Percentiles rank a stretch among this genome's conserved stretches.
phyloP scores from a whole-genome alignment of 352 stramenopile genomes.

The Lagenidium sp. region DNA sequence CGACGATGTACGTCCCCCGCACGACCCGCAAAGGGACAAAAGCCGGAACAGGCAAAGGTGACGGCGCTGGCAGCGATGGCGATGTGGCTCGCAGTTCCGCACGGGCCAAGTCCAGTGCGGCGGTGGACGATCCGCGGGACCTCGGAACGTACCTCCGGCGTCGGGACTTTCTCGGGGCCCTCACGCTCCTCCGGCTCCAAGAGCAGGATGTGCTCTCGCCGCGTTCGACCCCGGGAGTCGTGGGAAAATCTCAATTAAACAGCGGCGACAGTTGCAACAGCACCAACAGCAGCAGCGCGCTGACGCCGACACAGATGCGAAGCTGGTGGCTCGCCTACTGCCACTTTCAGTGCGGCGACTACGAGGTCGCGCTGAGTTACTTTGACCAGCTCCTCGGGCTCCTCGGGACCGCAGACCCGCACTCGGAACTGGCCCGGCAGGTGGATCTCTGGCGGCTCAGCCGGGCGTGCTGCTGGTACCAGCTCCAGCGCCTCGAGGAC shows the following conservation, averaged over 20 bases:
- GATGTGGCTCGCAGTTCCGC: no score
- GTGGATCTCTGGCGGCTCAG: slow-evolving; percentile 34
- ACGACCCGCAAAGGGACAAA: no score
- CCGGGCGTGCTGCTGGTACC: slow-evolving; percentile 47
- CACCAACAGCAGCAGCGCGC: neutral
- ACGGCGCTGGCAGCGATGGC: no score
- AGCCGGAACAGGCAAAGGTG: no score
- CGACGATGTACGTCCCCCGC: no score
- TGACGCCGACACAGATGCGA: neutral
- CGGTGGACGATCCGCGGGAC: slow-evolving; percentile 16
- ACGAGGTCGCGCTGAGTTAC: slow-evolving; percentile 23
- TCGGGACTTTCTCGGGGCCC: slow-evolving; percentile 34
- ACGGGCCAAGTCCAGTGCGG: no score
- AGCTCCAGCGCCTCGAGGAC: slow-evolving; percentile 29
- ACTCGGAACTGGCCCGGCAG: neutral
- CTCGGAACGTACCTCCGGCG: slow-evolving; percentile 30
- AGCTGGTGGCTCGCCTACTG: slow-evolving; percentile 63
- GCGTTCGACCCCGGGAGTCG: neutral
- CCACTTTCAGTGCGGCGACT: slow-evolving; percentile 49
- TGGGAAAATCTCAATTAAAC: no score
- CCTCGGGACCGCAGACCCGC: slow-evolving; percentile 1
- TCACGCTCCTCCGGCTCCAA: slow-evolving; percentile 26
- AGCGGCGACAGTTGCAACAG: neutral
- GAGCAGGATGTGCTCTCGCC: slow-evolving; percentile 9
- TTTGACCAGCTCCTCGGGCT: slow-evolving; percentile 42